Percentiles rank a stretch among this genome's conserved stretches.
phyloP scores from a whole-genome alignment of 106 monocot genomes.

The Iris macrosiphon region DNA sequence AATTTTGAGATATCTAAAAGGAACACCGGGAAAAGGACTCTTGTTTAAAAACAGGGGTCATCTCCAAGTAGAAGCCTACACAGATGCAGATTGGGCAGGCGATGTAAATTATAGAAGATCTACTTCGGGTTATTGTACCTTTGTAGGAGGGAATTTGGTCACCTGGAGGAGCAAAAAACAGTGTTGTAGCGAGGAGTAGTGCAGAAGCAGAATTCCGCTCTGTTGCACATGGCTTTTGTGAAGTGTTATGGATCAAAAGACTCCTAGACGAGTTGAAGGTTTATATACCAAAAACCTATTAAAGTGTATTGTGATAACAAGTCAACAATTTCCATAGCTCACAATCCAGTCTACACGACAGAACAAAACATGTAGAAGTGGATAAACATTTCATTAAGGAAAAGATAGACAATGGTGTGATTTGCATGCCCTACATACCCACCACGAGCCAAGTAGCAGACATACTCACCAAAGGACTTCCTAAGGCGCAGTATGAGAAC shows the following conservation, averaged over 20 bases:
- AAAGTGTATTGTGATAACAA: not conserved
- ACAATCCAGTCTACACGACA: not conserved
- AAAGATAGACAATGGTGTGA: not conserved
- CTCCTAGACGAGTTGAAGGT: not conserved
- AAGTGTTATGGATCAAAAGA: not conserved
- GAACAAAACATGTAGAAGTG: slow-evolving; percentile 1
- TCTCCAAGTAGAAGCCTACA: not conserved
- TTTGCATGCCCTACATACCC: not conserved
- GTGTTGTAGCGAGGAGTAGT: not conserved
- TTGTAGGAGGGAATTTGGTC: not conserved
- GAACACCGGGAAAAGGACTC: not conserved
- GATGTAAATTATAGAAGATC: not conserved
- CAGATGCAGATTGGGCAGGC: not conserved
- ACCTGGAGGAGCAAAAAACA: not conserved
- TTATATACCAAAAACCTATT: too few relatives aligned
- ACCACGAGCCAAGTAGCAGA: not conserved
- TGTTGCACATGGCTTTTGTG: not conserved
- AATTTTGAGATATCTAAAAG: not conserved
- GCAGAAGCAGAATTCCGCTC: too few relatives aligned
- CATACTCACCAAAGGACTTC: not conserved
- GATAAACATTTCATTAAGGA: not conserved
- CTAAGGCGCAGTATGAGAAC: not conserved
- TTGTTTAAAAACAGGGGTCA: not conserved
- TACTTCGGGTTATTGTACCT: not conserved
- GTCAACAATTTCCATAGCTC: not conserved